These are phyloP conservation scores for Parascedosporium putredinis DNA, from an alignment of 2,329 filamentous ascomycete species.

Conservation along the genomic window DNA sequence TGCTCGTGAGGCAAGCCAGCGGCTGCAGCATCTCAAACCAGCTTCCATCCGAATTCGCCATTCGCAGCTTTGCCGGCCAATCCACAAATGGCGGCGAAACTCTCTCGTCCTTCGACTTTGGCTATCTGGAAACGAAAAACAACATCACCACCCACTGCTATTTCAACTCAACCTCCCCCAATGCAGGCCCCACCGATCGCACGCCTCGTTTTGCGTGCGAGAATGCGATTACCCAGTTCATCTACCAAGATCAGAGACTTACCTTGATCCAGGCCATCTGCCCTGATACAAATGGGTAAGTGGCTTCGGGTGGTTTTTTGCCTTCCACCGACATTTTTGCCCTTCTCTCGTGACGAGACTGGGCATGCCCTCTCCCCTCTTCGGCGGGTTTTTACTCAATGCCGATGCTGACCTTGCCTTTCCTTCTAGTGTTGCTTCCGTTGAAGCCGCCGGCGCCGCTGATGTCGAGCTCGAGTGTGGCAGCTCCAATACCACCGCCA, in stretches of 20 bases:
- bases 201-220: conserved; percentile 32
- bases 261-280: conserved; percentile 36
- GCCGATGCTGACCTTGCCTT: neutral
- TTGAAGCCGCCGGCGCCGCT: conserved; percentile 13
- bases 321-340: too few relatives aligned
- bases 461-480: conserved; percentile 10
- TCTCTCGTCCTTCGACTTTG: conserved; percentile 26
- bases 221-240: conserved; percentile 29
- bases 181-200: conserved; percentile 20
- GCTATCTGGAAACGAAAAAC: conserved; percentile 29
- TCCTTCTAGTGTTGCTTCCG: conserved; percentile 8
- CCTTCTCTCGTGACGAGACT: too few relatives aligned
- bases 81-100: conserved; percentile 23
- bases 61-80: conserved; percentile 26
- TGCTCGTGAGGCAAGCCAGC: neutral
- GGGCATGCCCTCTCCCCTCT: neutral
- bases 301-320: too few relatives aligned
- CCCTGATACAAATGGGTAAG: conserved; percentile 25
- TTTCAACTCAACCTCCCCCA: conserved; percentile 30
- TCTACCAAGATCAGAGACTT: conserved; percentile 26
- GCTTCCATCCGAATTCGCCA: conserved; percentile 26
- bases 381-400: neutral
- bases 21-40: neutral
- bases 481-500: neutral
- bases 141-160: conserved; percentile 29